A percentile compares a stretch with the other conserved stretches of the same genome.
phyloP scores from a whole-genome alignment of 495 filamentous ascomycete genomes.

The Cudoniella acicularis region DNA sequence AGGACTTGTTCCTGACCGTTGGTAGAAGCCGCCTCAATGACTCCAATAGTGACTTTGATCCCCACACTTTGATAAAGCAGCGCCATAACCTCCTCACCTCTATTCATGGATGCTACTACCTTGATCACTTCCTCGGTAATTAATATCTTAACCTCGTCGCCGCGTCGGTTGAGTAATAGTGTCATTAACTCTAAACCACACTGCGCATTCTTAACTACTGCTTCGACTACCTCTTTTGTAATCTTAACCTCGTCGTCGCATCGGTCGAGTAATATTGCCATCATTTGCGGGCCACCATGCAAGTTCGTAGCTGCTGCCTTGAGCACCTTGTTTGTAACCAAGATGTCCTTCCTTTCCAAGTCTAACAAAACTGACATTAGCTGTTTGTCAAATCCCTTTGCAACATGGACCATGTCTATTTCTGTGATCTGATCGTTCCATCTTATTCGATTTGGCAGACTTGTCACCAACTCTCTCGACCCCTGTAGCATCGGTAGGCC shows the following conservation, averaged over 20 bases:
- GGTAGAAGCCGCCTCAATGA: too few relatives aligned
- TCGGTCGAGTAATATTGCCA: conserved; percentile 14
- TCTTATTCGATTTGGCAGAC: conserved; percentile 7
- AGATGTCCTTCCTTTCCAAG: conserved; percentile 8
- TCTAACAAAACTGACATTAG: conserved; percentile 11
- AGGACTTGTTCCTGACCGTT: too few relatives aligned
- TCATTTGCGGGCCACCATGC: conserved; percentile 1
- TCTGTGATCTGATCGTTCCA: conserved; percentile 3
- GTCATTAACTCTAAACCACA: conserved; percentile 20
- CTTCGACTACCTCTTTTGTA: conserved; percentile 11
- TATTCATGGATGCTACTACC: too few relatives aligned
- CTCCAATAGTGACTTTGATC: too few relatives aligned
- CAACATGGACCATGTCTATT: not conserved
- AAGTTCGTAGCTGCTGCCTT: conserved; percentile 15
- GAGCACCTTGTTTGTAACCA: conserved; percentile 14
- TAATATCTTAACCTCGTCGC: conserved; percentile 17
- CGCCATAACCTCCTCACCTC: too few relatives aligned
- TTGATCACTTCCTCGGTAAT: too few relatives aligned
- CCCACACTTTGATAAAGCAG: too few relatives aligned
- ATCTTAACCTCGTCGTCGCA: conserved; percentile 6
- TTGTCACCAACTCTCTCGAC: not conserved
- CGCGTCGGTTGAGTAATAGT: conserved; percentile 14
- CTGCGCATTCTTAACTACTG: conserved; percentile 11
- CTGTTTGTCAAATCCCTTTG: conserved; percentile 1
- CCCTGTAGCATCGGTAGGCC: not conserved